Base-by-base conservation (phyloP, 352 stramenopile species). In the Pythium myriotylum region DNA sequence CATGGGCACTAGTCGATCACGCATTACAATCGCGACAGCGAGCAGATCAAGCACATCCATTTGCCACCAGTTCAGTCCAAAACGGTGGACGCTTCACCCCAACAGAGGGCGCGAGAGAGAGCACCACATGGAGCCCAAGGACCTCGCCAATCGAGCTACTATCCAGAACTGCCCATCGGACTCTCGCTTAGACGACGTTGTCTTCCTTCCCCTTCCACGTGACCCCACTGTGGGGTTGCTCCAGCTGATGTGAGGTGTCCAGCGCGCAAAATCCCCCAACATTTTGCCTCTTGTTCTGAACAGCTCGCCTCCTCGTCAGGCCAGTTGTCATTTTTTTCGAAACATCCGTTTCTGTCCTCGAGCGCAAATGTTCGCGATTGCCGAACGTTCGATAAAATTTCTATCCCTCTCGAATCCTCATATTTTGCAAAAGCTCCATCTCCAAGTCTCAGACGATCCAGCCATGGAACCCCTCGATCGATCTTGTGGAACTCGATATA, bases 361-460 rank as follows among this genome's bases (percentile, higher is more conserved):
- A 43, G 4, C 14, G 17, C 37, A 20, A 20, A 20, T 43, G 37
- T 16, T 43, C 37, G 37, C 37, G 37, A 43, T 43, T 19, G 13
- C 37, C 8, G n/a, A 43, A 43, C 37, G 17, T 43, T 43, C 37
- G 37, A 43, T 17, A 43, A 35, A 43, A 43, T 43, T 43, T 43
- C 13, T 6, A 43, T 19, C 8, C 37, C 37, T 43, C 13, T 43
- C 3, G 4, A 43, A 20, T 20, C 13, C 17, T 6, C 17, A 43
- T 43, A 43, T 7, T 43, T 43, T 43, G 17, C 37, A 14, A 19
- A 16, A 20, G 8, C n/a, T 20, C 17, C 3, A 17, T 6, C n/a
- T n/a, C n/a, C n/a, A n/a, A n/a, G n/a, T n/a, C 13, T 43, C 17
- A 20, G 13, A 17, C 37, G n/a, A 20, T 20, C 17, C 37, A 43